Percentiles rank a stretch among this genome's conserved stretches.
Conservation (phyloP, 83 land plant genomes). For the Thuja plicata region DNA sequence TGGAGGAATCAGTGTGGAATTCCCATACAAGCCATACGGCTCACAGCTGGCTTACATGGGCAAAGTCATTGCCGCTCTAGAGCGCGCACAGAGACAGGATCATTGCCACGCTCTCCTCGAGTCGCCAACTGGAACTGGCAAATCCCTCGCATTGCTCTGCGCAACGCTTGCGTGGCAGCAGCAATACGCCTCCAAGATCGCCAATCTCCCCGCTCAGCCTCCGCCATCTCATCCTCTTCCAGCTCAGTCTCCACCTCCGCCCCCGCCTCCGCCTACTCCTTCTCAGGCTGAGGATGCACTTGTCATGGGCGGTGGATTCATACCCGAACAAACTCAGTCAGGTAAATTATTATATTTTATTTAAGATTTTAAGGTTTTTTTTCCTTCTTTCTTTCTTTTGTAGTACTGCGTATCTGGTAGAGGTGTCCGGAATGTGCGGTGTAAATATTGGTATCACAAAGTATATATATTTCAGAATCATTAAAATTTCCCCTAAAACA, state of each 20-base stretch:
- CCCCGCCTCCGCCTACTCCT: conserved; percentile 17
- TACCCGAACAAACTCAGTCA: conserved; percentile 51
- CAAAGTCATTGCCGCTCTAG: conserved; percentile 81
- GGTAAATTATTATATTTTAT: conserved; percentile 22
- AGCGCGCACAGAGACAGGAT: conserved; percentile 64
- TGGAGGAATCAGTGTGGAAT: conserved; percentile 81
- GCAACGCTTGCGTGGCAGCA: conserved; percentile 94
- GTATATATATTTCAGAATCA: not conserved
- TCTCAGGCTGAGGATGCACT: conserved; percentile 35
- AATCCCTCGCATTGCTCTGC: conserved; percentile 92
- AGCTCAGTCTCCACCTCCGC: conserved; percentile 4
- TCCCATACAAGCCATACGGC: conserved; percentile 96
- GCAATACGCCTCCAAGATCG: conserved; percentile 19
- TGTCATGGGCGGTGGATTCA: conserved; percentile 73
- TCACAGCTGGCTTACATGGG: conserved; percentile 96
- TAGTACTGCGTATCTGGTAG: not conserved
- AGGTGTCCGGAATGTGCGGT: not conserved
- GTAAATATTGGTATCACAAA: not conserved
- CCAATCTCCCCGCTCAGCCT: conserved; percentile 2
- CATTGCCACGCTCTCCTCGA: conserved; percentile 86
- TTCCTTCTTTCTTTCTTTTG: not conserved
- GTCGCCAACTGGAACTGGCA: conserved; percentile 98
- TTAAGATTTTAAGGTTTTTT: not conserved
- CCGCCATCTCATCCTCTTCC: not conserved
- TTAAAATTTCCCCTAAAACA: not conserved